Base-by-base conservation (phyloP, 2,329 filamentous ascomycete genomes). In the Helotiales sp. region DNA sequence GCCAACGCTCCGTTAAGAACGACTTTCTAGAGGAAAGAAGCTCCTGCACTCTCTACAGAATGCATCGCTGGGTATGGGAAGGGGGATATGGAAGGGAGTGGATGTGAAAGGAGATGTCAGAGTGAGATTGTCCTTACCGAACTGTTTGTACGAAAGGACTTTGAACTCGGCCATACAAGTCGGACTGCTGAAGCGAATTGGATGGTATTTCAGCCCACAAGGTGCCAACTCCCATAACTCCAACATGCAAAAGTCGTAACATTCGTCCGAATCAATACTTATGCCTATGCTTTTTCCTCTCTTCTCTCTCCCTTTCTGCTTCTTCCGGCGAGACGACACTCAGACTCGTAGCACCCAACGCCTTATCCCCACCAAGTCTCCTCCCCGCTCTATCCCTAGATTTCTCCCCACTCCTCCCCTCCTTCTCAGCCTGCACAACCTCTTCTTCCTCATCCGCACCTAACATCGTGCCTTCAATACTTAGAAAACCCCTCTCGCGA, bases 391-490 rank as follows among this genome's bases (percentile, higher is more conserved):
- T 52, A 71, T 73, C 66, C 62, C 70, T 66, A 64, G 59, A 33
- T 63, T 71, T 68, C 64, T 73, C 70, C 55, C 74, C 65, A 56
- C 62, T 50, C 64, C 76, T 72, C 66, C 73, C 75, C 69, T 88
- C 84, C 59, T 82, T 77, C 8, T 79, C 77, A 47, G 83, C 75
- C 29, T 89, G 75, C 25, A 76, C 75, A 3, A 44, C 5, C 19
- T 25, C 40, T 63, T 75, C 77, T 74, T 96, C 91, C 24, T 86
- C 87, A 19, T 84, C 82, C 42, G 82, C 82, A 47, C 81, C 79
- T 50, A 96, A 75, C 82, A 96, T 87, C n/a, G 90, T 96, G 25
- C 93, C 93, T 71, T 95, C 89, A 61, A 97, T 87, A 65, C 88
- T 92, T 60, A 96, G 75, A 70, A 93, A 95, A 10, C 89, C 91